phyloP scores from a whole-genome alignment of 169 alveolate species.

The Babesia bovis region DNA sequence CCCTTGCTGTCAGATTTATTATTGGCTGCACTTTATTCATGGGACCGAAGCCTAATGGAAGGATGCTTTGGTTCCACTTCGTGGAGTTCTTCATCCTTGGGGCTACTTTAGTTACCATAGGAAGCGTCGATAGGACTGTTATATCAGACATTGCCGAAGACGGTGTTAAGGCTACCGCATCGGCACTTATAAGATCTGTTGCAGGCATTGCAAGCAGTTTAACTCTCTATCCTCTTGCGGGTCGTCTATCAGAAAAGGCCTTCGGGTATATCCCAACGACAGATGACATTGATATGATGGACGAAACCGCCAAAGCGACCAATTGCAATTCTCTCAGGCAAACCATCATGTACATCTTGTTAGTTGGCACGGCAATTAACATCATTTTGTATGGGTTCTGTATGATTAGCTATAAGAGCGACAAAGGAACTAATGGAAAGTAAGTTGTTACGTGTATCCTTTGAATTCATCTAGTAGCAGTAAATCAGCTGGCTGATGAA shows the following conservation, averaged over 20 bases:
- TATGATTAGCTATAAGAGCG: not conserved
- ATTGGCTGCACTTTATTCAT: not conserved
- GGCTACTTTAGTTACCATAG: slow-evolving; percentile 3
- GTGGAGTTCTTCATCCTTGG: not conserved
- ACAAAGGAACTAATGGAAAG: not conserved
- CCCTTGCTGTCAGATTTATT: not conserved
- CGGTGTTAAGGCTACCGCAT: not conserved
- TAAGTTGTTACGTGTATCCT: not conserved
- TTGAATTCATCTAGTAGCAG: not conserved
- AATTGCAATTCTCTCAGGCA: slow-evolving; percentile 1
- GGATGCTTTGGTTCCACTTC: slow-evolving; percentile 14
- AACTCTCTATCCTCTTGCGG: not conserved
- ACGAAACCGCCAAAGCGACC: not conserved
- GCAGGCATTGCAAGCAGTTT: slow-evolving; percentile 2
- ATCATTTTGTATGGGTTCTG: not conserved
- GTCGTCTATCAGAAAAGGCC: slow-evolving; percentile 1
- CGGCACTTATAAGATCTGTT: not conserved
- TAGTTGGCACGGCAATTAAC: slow-evolving; percentile 3
- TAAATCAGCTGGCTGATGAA: too few species aligned
- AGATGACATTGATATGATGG: slow-evolving; percentile 2
- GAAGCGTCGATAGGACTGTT: slow-evolving; percentile 13
- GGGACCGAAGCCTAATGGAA: slow-evolving; percentile 3
- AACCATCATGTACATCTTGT: slow-evolving; percentile 14
- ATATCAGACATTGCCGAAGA: not conserved
- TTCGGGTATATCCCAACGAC: slow-evolving; percentile 6